Base-by-base conservation (phyloP, 805 yeast species). In the Ogataea naganishii region DNA sequence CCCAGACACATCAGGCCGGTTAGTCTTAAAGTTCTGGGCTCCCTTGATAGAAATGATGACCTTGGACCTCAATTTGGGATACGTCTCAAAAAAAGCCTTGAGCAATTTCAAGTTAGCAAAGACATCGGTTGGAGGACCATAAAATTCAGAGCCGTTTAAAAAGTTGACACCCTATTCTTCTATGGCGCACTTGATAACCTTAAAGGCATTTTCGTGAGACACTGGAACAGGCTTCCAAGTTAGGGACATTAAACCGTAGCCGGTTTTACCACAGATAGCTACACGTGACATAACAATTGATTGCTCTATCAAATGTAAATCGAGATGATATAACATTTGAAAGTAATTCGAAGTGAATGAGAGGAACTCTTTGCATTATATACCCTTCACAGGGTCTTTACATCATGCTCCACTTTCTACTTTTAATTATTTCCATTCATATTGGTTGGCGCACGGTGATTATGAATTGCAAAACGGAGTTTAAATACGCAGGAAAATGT, bases 221-320 rank as follows among this genome's bases (percentile, higher is more conserved):
- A 68, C 52, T 20, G 83, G 84, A 0, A 44, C 49, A 0, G 77
- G 69, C 23, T 66, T 64, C 83, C 82, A 74, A 1, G 95, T 81
- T 50, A 82, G 63, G 33, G 80, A 71, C 95, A 86, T 83, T 38
- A 84, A 65, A 26, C 96, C 95, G 41, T 69, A 74, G 25, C 95
- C 95, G 32, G 60, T 58, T 20, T 42, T 42, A 14, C 49, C 49
- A n/a, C n/a, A n/a, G n/a, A n/a, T n/a, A n/a, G n/a, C n/a, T n/a
- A n/a, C n/a, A n/a, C n/a, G n/a, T n/a, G n/a, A n/a, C n/a, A n/a
- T n/a, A n/a, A n/a, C n/a, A n/a, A n/a, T n/a, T n/a, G n/a, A n/a
- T n/a, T n/a, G n/a, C n/a, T n/a, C n/a, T n/a, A n/a, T n/a, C n/a
- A n/a, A n/a, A n/a, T n/a, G n/a, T n/a, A n/a, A n/a, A n/a, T n/a